phyloP scores from a whole-genome alignment of 2,329 filamentous ascomycete genomes.

The Epichloe uncinata region DNA sequence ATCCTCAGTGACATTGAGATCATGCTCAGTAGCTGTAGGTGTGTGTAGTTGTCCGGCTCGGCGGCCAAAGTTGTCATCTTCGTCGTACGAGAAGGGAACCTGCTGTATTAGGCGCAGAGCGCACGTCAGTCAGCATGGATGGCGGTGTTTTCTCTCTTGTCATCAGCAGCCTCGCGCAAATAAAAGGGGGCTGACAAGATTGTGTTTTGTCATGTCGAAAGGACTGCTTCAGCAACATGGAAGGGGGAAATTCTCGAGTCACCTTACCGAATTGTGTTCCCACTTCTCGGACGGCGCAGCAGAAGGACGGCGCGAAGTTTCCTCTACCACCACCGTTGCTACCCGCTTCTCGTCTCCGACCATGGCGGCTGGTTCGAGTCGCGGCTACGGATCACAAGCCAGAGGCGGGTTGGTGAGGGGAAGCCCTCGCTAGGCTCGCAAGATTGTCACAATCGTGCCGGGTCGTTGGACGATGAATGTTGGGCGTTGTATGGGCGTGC shows the following conservation, averaged over 20 bases:
- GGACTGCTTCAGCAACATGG: too few relatives aligned
- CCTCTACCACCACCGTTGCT: constrained; percentile 11
- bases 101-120: constrained; percentile 8
- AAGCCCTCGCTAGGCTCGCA: constrained; percentile 6
- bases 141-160: background rate
- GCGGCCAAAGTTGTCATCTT: constrained; percentile 22
- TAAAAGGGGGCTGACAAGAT: background rate
- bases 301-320: constrained; percentile 9
- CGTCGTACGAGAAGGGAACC: constrained; percentile 26
- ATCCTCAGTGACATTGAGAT: constrained; percentile 32
- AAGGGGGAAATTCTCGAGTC: too few relatives aligned
- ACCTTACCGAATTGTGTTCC: constrained; percentile 7
- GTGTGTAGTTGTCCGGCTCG: constrained; percentile 14
- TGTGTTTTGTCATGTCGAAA: too few relatives aligned
- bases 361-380: constrained; percentile 10
- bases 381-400: background rate
- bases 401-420: constrained; percentile 3
- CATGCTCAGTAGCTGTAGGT: constrained; percentile 18
- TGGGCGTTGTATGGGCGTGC: background rate
- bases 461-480: background rate
- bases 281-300: constrained; percentile 7
- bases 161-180: too few relatives aligned
- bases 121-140: background rate
- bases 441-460: constrained; percentile 9
- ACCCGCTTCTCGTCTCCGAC: constrained; percentile 18